Conservation (phyloP, 2,329 filamentous ascomycete species). For the Dothiorella sarmentorum region DNA sequence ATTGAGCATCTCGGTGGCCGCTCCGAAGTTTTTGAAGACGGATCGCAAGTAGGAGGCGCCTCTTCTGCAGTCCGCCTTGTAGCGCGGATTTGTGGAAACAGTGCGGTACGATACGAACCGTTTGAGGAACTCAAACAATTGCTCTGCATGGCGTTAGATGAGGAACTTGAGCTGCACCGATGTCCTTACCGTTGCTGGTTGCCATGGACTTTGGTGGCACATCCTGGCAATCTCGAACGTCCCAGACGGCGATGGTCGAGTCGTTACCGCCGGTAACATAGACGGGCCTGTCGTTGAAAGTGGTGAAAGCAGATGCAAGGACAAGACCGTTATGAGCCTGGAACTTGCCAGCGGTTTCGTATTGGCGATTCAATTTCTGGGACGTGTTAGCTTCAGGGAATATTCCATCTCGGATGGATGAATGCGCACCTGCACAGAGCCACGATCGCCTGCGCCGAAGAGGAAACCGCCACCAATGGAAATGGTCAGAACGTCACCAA, state of each 20-base stretch:
- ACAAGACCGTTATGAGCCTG: constrained; percentile 84
- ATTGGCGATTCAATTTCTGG: constrained; percentile 74
- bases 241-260: constrained; percentile 84
- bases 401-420: constrained; percentile 23
- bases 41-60: constrained; percentile 87
- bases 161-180: constrained; percentile 16
- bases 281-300: constrained; percentile 68
- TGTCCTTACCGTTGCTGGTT: constrained; percentile 54
- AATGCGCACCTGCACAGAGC: constrained; percentile 52
- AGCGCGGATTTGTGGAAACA: constrained; percentile 80
- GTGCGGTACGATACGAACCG: constrained; percentile 92
- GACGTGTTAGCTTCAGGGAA: background rate
- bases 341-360: constrained; percentile 75
- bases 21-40: constrained; percentile 88
- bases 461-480: constrained; percentile 81
- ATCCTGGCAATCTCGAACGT: constrained; percentile 58
- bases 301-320: constrained; percentile 74
- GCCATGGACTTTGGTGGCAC: constrained; percentile 45
- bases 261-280: constrained; percentile 95
- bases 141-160: constrained; percentile 43
- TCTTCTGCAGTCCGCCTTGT: constrained; percentile 85
- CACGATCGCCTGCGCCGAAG: constrained; percentile 85
- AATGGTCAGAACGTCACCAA: constrained; percentile 79
- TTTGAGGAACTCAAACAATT: constrained; percentile 63
- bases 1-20: constrained; percentile 84